A percentile compares a stretch with the other conserved stretches of the same genome.
phyloP scores from a whole-genome alignment of 2,329 filamentous ascomycete species.

The Fusarium mundagurra region DNA sequence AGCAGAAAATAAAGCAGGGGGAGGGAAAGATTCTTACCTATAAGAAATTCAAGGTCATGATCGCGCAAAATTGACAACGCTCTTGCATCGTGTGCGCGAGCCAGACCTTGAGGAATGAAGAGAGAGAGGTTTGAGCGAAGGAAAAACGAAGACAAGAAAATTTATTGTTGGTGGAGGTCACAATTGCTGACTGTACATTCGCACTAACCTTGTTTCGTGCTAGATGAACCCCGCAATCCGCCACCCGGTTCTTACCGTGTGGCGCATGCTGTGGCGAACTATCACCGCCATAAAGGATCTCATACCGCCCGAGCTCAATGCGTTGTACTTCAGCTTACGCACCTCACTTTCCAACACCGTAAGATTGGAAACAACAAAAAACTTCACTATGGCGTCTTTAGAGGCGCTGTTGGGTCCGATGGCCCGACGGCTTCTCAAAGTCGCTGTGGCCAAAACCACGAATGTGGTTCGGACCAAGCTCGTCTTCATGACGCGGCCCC shows the following conservation, averaged over 20 bases:
- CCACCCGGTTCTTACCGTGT: conserved; percentile 40
- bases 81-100: conserved; percentile 36
- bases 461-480: conserved; percentile 63
- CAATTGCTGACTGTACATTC: conserved; percentile 34
- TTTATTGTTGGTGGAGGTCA: conserved; percentile 40
- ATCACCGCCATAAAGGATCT: conserved; percentile 40
- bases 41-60: conserved; percentile 21
- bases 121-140: conserved; percentile 24
- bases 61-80: conserved; percentile 22
- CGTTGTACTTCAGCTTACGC: conserved; percentile 25
- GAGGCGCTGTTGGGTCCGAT: conserved; percentile 67
- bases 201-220: conserved; percentile 37
- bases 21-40: conserved; percentile 36
- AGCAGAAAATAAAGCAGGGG: conserved; percentile 9
- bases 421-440: conserved; percentile 64
- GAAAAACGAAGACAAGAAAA: conserved; percentile 35
- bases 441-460: conserved; percentile 61
- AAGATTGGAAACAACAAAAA: conserved; percentile 36
- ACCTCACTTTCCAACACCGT: conserved; percentile 35
- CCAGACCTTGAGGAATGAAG: conserved; percentile 38
- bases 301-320: conserved; percentile 22
- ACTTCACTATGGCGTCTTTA: conserved; percentile 62
- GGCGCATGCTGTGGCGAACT: conserved; percentile 49
- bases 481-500: conserved; percentile 54
- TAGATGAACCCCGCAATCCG: conserved; percentile 40